phyloP scores from a whole-genome alignment of 768 basidiomycete species.

The Boletus huronensis region DNA sequence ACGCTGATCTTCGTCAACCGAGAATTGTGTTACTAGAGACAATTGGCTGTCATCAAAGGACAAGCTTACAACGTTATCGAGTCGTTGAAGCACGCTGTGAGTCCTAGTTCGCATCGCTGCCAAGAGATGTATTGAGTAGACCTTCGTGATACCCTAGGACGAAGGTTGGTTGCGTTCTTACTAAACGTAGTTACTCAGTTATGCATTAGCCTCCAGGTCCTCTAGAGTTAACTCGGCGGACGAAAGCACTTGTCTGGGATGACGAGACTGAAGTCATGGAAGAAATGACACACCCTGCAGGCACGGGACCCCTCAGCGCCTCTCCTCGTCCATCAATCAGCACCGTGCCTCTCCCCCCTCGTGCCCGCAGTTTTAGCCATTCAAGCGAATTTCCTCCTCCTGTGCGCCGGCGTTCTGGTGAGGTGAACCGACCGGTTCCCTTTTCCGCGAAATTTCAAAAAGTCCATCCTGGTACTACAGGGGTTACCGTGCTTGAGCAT shows the following conservation, averaged over 20 bases:
- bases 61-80: constrained; percentile 91
- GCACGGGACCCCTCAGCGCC: constrained; percentile 31
- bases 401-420: constrained; percentile 58
- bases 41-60: constrained; percentile 91
- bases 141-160: constrained; percentile 46
- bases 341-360: constrained; percentile 54
- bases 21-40: constrained; percentile 46
- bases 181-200: background rate
- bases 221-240: constrained; percentile 81
- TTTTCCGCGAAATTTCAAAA: constrained; percentile 82
- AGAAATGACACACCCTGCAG: constrained; percentile 38
- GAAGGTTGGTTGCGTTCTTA: constrained; percentile 50
- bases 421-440: constrained; percentile 70
- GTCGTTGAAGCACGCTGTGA: constrained; percentile 70
- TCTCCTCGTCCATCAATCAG: constrained; percentile 63
- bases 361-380: constrained; percentile 56
- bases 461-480: constrained; percentile 82
- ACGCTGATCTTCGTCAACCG: background rate
- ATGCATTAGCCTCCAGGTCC: constrained; percentile 53
- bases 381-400: constrained; percentile 73
- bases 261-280: constrained; percentile 77
- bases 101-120: constrained; percentile 26
- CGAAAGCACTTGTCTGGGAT: constrained; percentile 80
- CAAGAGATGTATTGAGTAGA: constrained; percentile 1
- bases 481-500: constrained; percentile 81